phyloP scores from a whole-genome alignment of 2,329 filamentous ascomycete species.

The Penicillium sp. region DNA sequence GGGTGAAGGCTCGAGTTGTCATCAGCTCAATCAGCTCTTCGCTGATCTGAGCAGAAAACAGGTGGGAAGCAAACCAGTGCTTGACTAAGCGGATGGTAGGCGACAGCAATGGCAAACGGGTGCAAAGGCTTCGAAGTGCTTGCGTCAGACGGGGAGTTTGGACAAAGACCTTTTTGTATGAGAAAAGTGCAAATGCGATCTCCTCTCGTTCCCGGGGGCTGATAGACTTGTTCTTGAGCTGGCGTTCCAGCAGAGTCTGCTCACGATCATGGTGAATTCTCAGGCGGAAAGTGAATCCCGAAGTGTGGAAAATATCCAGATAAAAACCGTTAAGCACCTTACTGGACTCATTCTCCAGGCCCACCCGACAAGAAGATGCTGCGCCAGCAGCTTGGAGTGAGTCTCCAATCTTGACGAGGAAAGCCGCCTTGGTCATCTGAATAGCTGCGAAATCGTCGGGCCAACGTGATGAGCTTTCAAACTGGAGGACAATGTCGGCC shows the following conservation, averaged over 20 bases:
- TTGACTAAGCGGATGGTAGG: constrained; percentile 83
- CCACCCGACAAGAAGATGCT: constrained; percentile 69
- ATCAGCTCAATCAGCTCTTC: constrained; percentile 86
- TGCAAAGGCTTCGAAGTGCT: constrained; percentile 77
- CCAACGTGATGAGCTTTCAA: constrained; percentile 92
- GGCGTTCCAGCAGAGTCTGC: constrained; percentile 75
- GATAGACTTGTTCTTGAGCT: constrained; percentile 71
- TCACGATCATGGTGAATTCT: constrained; percentile 90
- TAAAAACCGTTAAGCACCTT: constrained; percentile 77
- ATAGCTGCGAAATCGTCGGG: constrained; percentile 89
- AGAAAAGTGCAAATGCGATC: constrained; percentile 68
- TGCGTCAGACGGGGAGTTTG: constrained; percentile 79
- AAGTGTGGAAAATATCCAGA: constrained; percentile 76
- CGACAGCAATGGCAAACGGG: constrained; percentile 77
- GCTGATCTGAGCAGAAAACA: constrained; percentile 73
- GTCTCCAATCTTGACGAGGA: constrained; percentile 73
- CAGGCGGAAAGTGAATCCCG: constrained; percentile 75
- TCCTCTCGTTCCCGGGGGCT: constrained; percentile 69
- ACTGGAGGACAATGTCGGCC: constrained; percentile 82
- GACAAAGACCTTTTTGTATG: constrained; percentile 71
- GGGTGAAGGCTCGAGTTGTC: constrained; percentile 75
- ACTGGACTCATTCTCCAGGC: constrained; percentile 74
- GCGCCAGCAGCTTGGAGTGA: constrained; percentile 68
- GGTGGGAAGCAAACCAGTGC: constrained; percentile 84
- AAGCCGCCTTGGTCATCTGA: constrained; percentile 90